Evolutionary conservation across 495 filamentous ascomycete genomes (phyloP), one percentile per base, ranked within the genome.

Genomic region (Apodospora peruviana): DNA sequence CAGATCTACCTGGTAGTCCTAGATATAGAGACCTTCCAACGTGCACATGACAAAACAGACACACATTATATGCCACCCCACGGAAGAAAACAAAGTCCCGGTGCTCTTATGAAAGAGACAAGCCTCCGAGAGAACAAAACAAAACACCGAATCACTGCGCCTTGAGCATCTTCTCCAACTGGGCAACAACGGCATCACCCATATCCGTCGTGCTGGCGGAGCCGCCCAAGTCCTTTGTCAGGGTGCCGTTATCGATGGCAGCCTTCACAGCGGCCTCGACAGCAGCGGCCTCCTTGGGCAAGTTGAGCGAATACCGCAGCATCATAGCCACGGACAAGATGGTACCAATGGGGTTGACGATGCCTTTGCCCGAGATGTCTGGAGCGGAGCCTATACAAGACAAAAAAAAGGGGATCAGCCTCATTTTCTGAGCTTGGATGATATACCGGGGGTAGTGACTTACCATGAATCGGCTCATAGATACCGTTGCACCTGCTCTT

Each of bases 401-500:
- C 19, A n/a, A n/a, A n/a, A n/a, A n/a, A n/a, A n/a, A n/a, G n/a
- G n/a, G n/a, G n/a, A n/a, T n/a, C n/a, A n/a, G n/a, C n/a, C n/a
- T n/a, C n/a, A n/a, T n/a, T n/a, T n/a, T n/a, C n/a, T n/a, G n/a
- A n/a, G n/a, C n/a, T n/a, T n/a, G n/a, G n/a, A n/a, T n/a, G n/a
- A n/a, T n/a, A n/a, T n/a, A n/a, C n/a, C n/a, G n/a, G n/a, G n/a
- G n/a, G n/a, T n/a, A n/a, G n/a, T n/a, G 27, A 60, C 79, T 58
- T 70, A 88, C 91, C 94, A 66, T 98, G 94, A 56, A 97, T 97
- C 25, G 94, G 94, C 77, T 97, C 93, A 64, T 96, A 98, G 59
- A 98, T 96, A 58, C 93, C 85, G 55, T 86, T 88, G 52, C 84
- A 83, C 59, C 72, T 80, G 36, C 73, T 71, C 71, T 85, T 84